Conservation (phyloP, 768 basidiomycete genomes). For the Mycena chlorophos region DNA sequence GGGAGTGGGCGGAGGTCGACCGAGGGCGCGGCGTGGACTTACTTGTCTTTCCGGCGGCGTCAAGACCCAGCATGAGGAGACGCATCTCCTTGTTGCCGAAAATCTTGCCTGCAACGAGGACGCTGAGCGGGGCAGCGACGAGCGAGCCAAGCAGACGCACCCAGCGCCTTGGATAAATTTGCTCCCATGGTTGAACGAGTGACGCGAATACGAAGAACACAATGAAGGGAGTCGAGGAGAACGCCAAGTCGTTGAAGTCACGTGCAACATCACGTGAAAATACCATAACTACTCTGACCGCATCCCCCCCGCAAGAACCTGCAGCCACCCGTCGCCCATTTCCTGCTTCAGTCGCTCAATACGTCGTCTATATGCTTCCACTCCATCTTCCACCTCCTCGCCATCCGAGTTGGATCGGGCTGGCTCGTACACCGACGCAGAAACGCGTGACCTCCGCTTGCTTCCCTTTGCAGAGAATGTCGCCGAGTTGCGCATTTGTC, state of each 20-base stretch:
- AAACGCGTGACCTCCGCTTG: conserved; percentile 51
- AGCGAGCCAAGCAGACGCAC: conserved; percentile 35
- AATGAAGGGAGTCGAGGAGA: conserved; percentile 20
- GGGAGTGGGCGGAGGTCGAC: conserved; percentile 10
- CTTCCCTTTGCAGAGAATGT: conserved; percentile 43
- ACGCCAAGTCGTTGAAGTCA: background rate
- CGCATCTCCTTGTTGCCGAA: conserved; percentile 99
- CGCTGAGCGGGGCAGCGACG: conserved; percentile 16
- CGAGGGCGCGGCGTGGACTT: conserved; percentile 35
- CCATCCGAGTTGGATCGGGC: conserved; percentile 27
- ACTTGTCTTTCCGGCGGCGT: conserved; percentile 99
- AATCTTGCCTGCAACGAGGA: conserved; percentile 63
- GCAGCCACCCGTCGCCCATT: conserved; percentile 89
- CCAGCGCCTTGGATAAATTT: conserved; percentile 82
- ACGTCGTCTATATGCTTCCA: conserved; percentile 70
- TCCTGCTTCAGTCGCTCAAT: conserved; percentile 84
- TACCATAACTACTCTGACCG: conserved; percentile 29
- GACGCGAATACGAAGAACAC: background rate
- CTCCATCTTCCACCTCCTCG: conserved; percentile 44
- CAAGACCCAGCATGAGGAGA: conserved; percentile 93
- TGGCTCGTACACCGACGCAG: conserved; percentile 66
- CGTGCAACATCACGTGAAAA: background rate
- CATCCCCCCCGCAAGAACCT: too few relatives aligned
- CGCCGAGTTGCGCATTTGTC: conserved; percentile 25
- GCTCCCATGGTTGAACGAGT: conserved; percentile 60